Base-by-base conservation (phyloP, 225 moss, liverwort and hornwort species). In the Bryoerythrophyllum caledonicum region DNA sequence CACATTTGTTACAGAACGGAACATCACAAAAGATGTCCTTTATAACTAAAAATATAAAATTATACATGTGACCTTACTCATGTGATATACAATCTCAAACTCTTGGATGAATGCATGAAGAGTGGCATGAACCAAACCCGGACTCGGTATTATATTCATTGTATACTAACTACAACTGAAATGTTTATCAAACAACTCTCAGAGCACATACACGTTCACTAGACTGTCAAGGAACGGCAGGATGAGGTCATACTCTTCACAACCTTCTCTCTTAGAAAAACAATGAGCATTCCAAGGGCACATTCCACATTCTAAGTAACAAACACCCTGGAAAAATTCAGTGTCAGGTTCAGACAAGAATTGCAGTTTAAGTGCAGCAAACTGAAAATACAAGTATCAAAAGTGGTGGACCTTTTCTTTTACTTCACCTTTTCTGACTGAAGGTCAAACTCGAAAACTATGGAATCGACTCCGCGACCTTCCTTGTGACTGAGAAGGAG, bases 391-490 rank as follows among this genome's bases (percentile, higher is more conserved):
- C 38, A 73, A 73, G 79, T 84, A 73, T 68, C 80, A 84, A 80
- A 79, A 84, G 79, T 76, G 73, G 69, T 69, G 68, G 34, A 73
- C 63, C 27, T 67, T 49, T n/a, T n/a, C n/a, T n/a, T 17, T 19
- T 49, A 44, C 5, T 49, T 49, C 48, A 49, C 48, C 48, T 38
- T 34, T 37, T 38, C 38, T 49, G 67, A 72, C 38, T 57, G 56
- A 60, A 56, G 32, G 28, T 84, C 74, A 81, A 65, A 74, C 78
- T 53, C 74, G 74, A 70, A 77, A 81, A 75, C 74, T 84, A 53
- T 75, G 51, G 25, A 71, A 78, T 43, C 80, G 81, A 72, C 78
- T 75, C 21, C 79, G 83, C 57, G 81, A 74, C 74, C 84, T 81
- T 76, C 77, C 78, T 52, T 71, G 81, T 25, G 81, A 74, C 60